Base-by-base conservation (phyloP, 192 early-diverging fungal genomes). In the Chytriomyces hyalinus region DNA sequence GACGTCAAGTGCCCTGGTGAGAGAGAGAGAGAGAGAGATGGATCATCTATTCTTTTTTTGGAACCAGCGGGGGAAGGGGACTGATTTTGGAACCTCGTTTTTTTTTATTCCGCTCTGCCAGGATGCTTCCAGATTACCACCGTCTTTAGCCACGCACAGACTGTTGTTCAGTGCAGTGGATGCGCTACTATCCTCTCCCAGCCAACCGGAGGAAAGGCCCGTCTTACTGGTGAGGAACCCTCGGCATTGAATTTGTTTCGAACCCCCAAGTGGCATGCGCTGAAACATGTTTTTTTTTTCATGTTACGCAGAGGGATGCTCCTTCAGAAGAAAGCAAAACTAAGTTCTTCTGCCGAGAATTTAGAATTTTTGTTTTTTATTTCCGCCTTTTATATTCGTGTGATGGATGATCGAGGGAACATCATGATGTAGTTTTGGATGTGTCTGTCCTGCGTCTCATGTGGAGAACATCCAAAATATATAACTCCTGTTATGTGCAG, bases 101-200 rank as follows among this genome's bases (percentile, higher is more conserved):
- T 26, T 36, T 36, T 1, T 36, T 36, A 36, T 65, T 65, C 36
- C 36, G 36, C 36, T 36, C 36, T 36, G 36, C 2, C 73, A 93
- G 92, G 93, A 66, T 98, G 96, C 91, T 92, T 94, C 84, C 90
- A 93, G 84, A 97, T 99, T 87, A 98, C 96, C 87, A 97, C 96
- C 82, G 96, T 99, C 81, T 99, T 99, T 92, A 93, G 91, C 87
- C 97, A 99, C 88, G 96, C 96, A 83, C 96, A 99, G 87, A 96
- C 96, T 79, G 97, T 99, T 67, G 97, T 99, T 70, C 83, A 97
- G 71, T 99, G 97, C 92, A 86, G 91, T 75, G 91, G 92, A 76
- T 99, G 97, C 91, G 90, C 93, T 79, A 96, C 95, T 80, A 96
- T 99, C 77, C 92, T 99, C 81, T 97, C 94, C 89, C 96, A 98